phyloP scores from a whole-genome alignment of 768 basidiomycete species.

The Melanogaster broomeanus region DNA sequence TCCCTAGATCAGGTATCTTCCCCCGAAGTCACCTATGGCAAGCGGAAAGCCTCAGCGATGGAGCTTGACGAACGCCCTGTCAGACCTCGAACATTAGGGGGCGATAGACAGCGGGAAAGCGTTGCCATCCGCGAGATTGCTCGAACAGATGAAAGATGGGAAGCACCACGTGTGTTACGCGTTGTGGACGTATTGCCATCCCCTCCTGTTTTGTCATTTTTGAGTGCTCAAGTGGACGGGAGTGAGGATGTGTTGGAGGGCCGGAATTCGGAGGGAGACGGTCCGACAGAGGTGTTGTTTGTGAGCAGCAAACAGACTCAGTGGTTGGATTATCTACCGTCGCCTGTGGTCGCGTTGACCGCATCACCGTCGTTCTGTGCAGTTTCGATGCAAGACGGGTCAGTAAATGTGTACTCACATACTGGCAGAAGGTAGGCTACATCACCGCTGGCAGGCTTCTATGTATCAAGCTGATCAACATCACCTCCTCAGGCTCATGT shows the following conservation, averaged over 20 bases:
- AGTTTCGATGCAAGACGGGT: constrained; percentile 76
- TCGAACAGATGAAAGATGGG: constrained; percentile 13
- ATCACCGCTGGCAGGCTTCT: background rate
- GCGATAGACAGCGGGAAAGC: constrained; percentile 55
- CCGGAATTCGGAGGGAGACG: constrained; percentile 69
- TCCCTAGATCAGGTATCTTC: constrained; percentile 47
- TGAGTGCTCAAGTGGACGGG: constrained; percentile 63
- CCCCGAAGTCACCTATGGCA: constrained; percentile 42
- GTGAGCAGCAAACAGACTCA: constrained; percentile 67
- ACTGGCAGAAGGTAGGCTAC: constrained; percentile 74
- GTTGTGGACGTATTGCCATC: constrained; percentile 36
- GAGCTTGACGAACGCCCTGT: constrained; percentile 40
- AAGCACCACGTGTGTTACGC: constrained; percentile 20
- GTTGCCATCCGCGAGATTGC: constrained; percentile 58
- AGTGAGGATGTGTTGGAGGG: constrained; percentile 73
- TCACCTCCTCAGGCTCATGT: constrained; percentile 61
- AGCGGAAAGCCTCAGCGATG: constrained; percentile 49
- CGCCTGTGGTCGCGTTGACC: constrained; percentile 65
- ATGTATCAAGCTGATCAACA: background rate
- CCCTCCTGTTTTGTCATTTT: constrained; percentile 60
- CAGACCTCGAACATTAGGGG: constrained; percentile 65
- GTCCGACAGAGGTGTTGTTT: constrained; percentile 68
- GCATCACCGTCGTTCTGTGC: constrained; percentile 72
- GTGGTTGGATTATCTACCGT: constrained; percentile 89
- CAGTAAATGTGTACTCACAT: constrained; percentile 80